Percentiles rank a stretch among this genome's conserved stretches.
These are phyloP conservation scores for Plasmodium gonderi DNA, from an alignment of 169 alveolate species.

Conservation along the genomic window DNA sequence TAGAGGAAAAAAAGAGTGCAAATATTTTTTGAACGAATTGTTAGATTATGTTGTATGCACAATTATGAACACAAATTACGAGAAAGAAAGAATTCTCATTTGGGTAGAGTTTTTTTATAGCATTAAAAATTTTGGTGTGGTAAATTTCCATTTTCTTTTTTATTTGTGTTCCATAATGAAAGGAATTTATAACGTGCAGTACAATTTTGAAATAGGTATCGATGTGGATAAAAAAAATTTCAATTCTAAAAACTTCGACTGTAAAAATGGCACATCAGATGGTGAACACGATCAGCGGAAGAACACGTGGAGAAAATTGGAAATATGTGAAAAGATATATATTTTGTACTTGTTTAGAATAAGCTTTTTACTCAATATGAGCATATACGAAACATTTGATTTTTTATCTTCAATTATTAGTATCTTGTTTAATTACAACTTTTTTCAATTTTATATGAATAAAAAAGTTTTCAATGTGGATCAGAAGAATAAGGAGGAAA, in stretches of 20 bases:
- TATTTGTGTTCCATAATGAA: constrained; percentile 39
- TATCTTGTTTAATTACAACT: constrained; percentile 14
- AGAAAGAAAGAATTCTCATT: constrained; percentile 20
- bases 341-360: constrained; percentile 33
- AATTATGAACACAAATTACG: constrained; percentile 8
- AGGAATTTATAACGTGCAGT: background rate
- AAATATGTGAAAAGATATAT: constrained; percentile 31
- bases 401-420: constrained; percentile 4
- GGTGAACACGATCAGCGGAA: no score
- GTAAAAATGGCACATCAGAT: no score
- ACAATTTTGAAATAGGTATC: background rate
- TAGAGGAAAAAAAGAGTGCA: background rate
- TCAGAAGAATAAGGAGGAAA: background rate
- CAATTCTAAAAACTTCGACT: no score
- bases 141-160: constrained; percentile 45
- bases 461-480: constrained; percentile 30
- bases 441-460: constrained; percentile 31
- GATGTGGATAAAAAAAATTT: background rate
- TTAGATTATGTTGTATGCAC: constrained; percentile 22
- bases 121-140: constrained; percentile 2
- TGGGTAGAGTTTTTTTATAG: constrained; percentile 37
- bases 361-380: constrained; percentile 28
- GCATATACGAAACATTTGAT: constrained; percentile 47
- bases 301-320: constrained; percentile 12
- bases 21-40: constrained; percentile 11